Evolutionary conservation across 2,329 filamentous ascomycete species (phyloP), one percentile per base, ranked within the genome.

Genomic region (Orbilia blumenaviensis): DNA sequence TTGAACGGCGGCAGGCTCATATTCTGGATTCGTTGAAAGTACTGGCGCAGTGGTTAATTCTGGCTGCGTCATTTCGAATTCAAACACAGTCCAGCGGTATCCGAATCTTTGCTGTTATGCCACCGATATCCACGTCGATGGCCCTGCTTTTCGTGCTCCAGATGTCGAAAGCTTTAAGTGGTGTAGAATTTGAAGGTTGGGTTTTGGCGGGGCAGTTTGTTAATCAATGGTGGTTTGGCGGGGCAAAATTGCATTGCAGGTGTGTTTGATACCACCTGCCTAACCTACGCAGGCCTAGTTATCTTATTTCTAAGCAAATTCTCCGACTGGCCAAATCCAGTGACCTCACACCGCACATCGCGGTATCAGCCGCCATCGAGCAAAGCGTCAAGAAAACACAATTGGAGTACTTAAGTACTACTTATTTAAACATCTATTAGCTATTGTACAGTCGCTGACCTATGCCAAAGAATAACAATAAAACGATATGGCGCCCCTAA

Each of bases 31-130:
- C 2, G 66, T 62, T 8, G 73, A 77, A 1, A 77, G 66, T 1
- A 67, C 66, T 14, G 73, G 73, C 6, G 73, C 73, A 14, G 42
- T 14, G 8, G 73, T 77, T 18, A 58, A 29, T 27, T 77, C 67
- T 23, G 58, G 67, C 34, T 77, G 62, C 64, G 75, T 73, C 75
- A 73, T 77, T 32, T 52, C n/a, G n/a, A n/a, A n/a, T 63, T 42
- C 2, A 29, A 27, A 50, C 25, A 4, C 6, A 1, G 12, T 18
- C 4, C 62, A 46, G 38, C 64, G 38, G 27, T 41, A 52, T 16
- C 18, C 7, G 25, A 25, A 25, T 25, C 52, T 29, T 46, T 27
- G 56, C 56, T 61, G 56, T 34, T 44, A 46, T 12, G n/a, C 6
- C n/a, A n/a, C 5, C 38, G 38, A 3, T 41, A 9, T 12, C 7